Percentiles rank a stretch among this genome's conserved stretches.
Conservation (phyloP, 768 basidiomycete species). For the Rhizopogon vinicolor region DNA sequence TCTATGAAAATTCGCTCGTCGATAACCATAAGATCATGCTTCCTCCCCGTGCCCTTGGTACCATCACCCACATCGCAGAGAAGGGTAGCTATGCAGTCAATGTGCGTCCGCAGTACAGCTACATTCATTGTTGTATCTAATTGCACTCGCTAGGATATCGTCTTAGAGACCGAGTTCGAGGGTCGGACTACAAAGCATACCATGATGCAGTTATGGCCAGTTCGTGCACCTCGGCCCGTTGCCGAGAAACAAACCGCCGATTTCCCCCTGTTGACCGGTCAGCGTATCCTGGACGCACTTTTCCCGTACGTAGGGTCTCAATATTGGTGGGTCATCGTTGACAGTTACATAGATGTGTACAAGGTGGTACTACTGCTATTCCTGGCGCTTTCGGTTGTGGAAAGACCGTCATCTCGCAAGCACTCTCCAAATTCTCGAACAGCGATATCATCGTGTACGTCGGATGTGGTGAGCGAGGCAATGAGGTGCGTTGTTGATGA, state of each 20-base stretch:
- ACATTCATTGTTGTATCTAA: slow-evolving; percentile 1
- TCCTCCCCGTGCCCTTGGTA: slow-evolving; percentile 88
- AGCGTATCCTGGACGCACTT: slow-evolving; percentile 93
- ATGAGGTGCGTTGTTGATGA: slow-evolving; percentile 55
- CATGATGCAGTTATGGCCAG: slow-evolving; percentile 99
- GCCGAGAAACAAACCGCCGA: slow-evolving; percentile 94
- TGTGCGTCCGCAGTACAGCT: slow-evolving; percentile 40
- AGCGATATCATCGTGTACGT: slow-evolving; percentile 99
- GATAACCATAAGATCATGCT: slow-evolving; percentile 98
- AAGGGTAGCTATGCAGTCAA: slow-evolving; percentile 91
- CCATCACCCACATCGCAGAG: slow-evolving; percentile 89
- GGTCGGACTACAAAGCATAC: slow-evolving; percentile 91
- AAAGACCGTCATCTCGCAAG: slow-evolving; percentile 98
- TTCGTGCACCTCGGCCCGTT: slow-evolving; percentile 93
- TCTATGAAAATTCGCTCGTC: slow-evolving; percentile 96
- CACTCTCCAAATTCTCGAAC: slow-evolving; percentile 97
- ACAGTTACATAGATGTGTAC: slow-evolving; percentile 64
- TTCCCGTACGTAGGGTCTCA: slow-evolving; percentile 68
- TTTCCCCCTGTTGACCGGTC: slow-evolving; percentile 89
- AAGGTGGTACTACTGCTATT: slow-evolving; percentile 95
- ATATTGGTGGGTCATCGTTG: slow-evolving; percentile 1
- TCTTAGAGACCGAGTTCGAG: slow-evolving; percentile 96
- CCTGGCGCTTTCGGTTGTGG: slow-evolving; percentile 99
- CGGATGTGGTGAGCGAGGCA: slow-evolving; percentile 98
- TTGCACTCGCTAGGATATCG: slow-evolving; percentile 62